Evolutionary conservation across 2,329 filamentous ascomycete species (phyloP), one percentile per base, ranked within the genome.

Genomic region (Drechslera avenae): DNA sequence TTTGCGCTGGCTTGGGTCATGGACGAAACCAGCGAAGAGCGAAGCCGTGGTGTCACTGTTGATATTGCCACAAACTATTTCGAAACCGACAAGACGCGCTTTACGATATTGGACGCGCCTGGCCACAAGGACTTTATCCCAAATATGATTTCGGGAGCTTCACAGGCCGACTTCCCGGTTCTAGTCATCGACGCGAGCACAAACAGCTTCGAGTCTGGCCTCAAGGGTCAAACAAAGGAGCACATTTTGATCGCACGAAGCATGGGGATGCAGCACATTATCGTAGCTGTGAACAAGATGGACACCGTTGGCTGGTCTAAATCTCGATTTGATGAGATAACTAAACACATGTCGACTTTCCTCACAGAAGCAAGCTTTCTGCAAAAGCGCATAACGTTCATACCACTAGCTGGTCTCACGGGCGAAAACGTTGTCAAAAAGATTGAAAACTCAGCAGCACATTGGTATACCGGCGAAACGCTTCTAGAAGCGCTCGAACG

Each of bases 81-180:
- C 68, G 90, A 95, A 69, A 99, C 95, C 0, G 86, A 90, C 1
- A 88, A 83, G 43, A 94, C 91, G 0, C 83, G 83, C 9, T 97
- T 97, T 68, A 97, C 94, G 1, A 96, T 99, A 37, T 81, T 99
- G 4, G 94, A 99, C 71, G 93, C 94, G 0, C 94, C 94, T 0
- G 94, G 94, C 0, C 94, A 99, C 73, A 84, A 87, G 54, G 94
- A 99, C 71, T 99, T 97, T 69, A 91, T 99, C 16, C 94, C 94
- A 0, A 99, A 97, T 73, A 99, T 99, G 94, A 97, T 99, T 71
- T 93, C 93, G 2, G 94, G 94, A 12, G 91, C 93, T 3, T 94
- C 90, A 52, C 93, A 97, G 74, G 95, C 94, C 8, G 94, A 99
- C 71, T 94, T 97, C 73, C 94, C 92, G 0, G 88, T 99, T 0